These are phyloP conservation scores for Hevea brasiliensis DNA, from an alignment of 345 rosid genomes.

Conservation along the genomic window DNA sequence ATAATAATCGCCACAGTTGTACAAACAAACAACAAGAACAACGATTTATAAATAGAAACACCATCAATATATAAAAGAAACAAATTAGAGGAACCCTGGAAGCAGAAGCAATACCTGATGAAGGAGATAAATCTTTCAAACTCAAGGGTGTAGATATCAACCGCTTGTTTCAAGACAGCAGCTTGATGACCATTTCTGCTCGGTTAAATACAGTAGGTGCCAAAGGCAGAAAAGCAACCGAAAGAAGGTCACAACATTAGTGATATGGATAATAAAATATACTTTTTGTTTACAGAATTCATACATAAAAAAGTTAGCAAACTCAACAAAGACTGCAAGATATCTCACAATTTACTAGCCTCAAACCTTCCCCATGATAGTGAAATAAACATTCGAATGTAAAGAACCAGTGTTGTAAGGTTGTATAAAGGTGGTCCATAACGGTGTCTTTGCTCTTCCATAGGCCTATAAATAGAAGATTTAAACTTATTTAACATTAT, in stretches of 20 bases:
- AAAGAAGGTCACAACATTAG: conserved; percentile 23
- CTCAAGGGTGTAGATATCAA: conserved; percentile 63
- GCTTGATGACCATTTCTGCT: conserved; percentile 56
- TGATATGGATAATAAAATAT: background rate
- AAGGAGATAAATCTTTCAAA: conserved; percentile 76
- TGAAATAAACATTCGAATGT: conserved; percentile 61
- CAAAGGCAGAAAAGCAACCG: conserved; percentile 27
- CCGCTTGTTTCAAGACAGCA: conserved; percentile 70
- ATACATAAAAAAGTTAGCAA: conserved; percentile 5
- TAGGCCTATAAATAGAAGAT: conserved; percentile 60
- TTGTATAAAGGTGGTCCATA: conserved; percentile 91
- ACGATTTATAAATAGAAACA: background rate
- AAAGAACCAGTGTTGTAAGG: conserved; percentile 68
- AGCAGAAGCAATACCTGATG: conserved; percentile 56
- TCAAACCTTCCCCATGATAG: conserved; percentile 67
- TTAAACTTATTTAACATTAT: conserved; percentile 10
- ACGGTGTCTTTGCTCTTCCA: conserved; percentile 97
- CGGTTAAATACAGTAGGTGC: conserved; percentile 8
- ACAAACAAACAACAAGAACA: background rate
- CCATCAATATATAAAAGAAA: background rate
- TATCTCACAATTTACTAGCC: conserved; percentile 64
- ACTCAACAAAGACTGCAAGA: conserved; percentile 17
- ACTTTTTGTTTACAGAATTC: background rate
- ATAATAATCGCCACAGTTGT: background rate
- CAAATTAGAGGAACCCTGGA: background rate